Evolutionary conservation across 2,329 filamentous ascomycete genomes (phyloP), one percentile per base, ranked within the genome.

Genomic region (Penicillium corylophilum): DNA sequence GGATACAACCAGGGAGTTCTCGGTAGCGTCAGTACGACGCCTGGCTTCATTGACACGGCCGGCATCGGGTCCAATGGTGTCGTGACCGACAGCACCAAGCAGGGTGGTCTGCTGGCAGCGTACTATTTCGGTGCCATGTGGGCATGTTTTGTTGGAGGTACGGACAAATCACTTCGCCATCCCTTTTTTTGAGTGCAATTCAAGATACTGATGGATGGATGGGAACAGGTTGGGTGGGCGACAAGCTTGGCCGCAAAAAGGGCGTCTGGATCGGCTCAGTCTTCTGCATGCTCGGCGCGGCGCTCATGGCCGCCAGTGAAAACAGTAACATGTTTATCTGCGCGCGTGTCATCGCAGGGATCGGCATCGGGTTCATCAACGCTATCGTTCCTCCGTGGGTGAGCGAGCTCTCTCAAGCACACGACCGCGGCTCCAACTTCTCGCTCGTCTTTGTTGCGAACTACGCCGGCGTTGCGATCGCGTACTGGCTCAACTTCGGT

Each of bases 311-410:
- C 24, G 28, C 26, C 7, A 42, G 36, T 33, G 57, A 62, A 40
- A 64, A 62, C 51, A 54, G 61, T 9, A 53, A 63, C 46, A 68
- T 66, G 62, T 67, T 70, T 48, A 61, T 70, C 48, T 54, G 59
- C 44, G 64, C 67, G 22, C 56, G 66, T 35, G 55, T 69, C 43
- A 59, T 70, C 40, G 62, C 64, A 29, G 67, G 66, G 13, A 49
- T 67, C 33, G 67, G 66, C 12, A 69, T 67, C 13, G 66, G 66
- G n/a, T 65, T 66, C 50, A 48, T 68, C 51, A 68, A 65, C 48
- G 57, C 56, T 46, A 64, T 66, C 52, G 57, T 65, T 39, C 66
- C 64, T 8, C 59, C 63, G 13, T 65, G 61, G 54, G 58, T 63
- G 22, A 61, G 62, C 29, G 65, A 67, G 50, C 49, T 65, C 38